Evolutionary conservation across 2,329 filamentous ascomycete species (phyloP).

Genomic region (Stenocarpella maydis): DNA sequence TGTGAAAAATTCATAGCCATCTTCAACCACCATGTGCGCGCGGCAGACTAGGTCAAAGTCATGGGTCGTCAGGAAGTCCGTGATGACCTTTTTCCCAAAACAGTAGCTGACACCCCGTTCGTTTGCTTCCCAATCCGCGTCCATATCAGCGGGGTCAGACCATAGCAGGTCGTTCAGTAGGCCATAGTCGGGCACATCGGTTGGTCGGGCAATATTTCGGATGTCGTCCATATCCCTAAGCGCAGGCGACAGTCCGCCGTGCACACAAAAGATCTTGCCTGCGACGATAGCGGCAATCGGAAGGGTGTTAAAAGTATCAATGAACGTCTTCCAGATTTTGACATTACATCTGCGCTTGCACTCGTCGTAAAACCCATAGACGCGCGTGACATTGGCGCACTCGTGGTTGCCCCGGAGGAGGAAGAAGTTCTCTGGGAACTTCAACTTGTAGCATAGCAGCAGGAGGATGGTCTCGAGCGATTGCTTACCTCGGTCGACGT

Average conservation of each 20-base stretch:
- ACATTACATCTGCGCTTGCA: constrained; percentile 97
- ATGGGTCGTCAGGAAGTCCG: constrained; percentile 91
- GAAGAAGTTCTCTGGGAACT: constrained; percentile 98
- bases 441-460: constrained; percentile 94
- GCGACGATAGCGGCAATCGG: constrained; percentile 97
- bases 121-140: constrained; percentile 97
- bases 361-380: constrained; percentile 98
- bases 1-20: constrained; percentile 98
- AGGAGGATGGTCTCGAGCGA: constrained; percentile 94
- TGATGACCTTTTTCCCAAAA: constrained; percentile 98
- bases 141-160: constrained; percentile 98
- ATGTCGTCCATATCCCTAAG: constrained; percentile 99
- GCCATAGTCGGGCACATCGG: constrained; percentile 96
- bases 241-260: constrained; percentile 91
- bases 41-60: constrained; percentile 98
- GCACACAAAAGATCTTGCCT: constrained; percentile 97
- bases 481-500: constrained; percentile 96
- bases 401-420: constrained; percentile 94
- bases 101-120: constrained; percentile 98
- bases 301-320: constrained; percentile 94
- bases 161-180: constrained; percentile 94
- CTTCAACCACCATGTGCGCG: constrained; percentile 99
- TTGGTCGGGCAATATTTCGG: constrained; percentile 91
- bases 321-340: constrained; percentile 98
- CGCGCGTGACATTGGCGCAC: constrained; percentile 93